Conservation (phyloP, 148 eudicot species). For the Rhododendron vialii region DNA sequence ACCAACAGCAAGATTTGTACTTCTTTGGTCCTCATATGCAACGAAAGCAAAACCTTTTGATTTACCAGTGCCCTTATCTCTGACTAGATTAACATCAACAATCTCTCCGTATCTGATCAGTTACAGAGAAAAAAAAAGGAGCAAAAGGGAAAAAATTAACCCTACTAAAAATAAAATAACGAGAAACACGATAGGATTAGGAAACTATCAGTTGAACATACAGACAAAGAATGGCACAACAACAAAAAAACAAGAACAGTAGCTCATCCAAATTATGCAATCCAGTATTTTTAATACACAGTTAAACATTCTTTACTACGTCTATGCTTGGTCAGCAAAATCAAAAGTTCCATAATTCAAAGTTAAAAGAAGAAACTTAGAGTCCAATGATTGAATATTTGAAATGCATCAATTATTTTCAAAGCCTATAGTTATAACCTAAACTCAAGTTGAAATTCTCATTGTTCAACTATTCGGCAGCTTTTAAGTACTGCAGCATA, state of each 20-base stretch:
- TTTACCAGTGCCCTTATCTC: constrained; percentile 88
- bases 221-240: neutral
- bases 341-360: neutral
- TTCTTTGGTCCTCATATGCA: constrained; percentile 96
- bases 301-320: neutral
- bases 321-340: neutral
- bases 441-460: neutral
- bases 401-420: neutral
- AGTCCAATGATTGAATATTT: neutral
- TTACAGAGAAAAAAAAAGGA: neutral
- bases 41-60: constrained; percentile 90
- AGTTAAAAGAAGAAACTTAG: no score
- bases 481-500: neutral
- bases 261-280: neutral
- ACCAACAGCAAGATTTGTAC: constrained; percentile 96
- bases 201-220: neutral
- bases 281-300: neutral
- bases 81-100: constrained; percentile 87
- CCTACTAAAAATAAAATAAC: neutral
- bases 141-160: neutral
- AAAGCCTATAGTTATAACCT: neutral
- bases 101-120: constrained; percentile 74
- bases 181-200: neutral
- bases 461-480: neutral
- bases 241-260: neutral